A percentile compares a stretch with the other conserved stretches of the same genome.
phyloP scores from a whole-genome alignment of 768 basidiomycete genomes.

The Lactarius evosmus region DNA sequence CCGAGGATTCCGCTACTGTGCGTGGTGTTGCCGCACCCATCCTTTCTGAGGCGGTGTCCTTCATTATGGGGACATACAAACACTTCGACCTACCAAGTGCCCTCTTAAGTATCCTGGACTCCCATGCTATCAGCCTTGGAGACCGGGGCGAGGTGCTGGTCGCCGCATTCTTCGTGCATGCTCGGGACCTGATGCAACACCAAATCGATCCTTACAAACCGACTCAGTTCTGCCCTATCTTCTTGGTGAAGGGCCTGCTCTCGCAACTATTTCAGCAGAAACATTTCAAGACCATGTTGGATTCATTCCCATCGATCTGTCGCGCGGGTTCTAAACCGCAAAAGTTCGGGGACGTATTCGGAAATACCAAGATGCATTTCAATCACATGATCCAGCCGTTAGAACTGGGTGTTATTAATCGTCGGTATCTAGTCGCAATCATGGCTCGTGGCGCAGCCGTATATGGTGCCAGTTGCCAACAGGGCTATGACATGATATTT shows the following conservation, averaged over 20 bases:
- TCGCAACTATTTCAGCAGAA: neutral
- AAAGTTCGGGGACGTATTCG: neutral
- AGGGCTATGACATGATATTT: neutral
- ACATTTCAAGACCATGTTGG: neutral
- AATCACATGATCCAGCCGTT: neutral
- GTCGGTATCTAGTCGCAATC: neutral
- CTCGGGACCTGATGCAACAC: no score
- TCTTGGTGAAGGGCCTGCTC: neutral
- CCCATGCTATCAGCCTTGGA: neutral
- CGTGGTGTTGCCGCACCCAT: neutral
- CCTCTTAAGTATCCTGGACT: neutral
- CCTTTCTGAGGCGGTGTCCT: constrained; percentile 1
- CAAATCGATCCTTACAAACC: no score
- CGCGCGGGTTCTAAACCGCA: neutral
- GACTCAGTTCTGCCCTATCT: neutral
- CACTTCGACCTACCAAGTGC: neutral
- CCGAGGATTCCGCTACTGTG: neutral
- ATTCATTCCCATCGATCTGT: neutral
- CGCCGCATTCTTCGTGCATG: neutral
- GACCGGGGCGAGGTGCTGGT: neutral
- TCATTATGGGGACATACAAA: neutral
- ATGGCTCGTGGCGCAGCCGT: neutral
- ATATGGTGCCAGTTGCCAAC: neutral
- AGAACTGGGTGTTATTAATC: neutral
- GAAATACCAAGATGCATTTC: neutral